phyloP scores from a whole-genome alignment of 2,329 filamentous ascomycete genomes.

The Cercospora janseana region DNA sequence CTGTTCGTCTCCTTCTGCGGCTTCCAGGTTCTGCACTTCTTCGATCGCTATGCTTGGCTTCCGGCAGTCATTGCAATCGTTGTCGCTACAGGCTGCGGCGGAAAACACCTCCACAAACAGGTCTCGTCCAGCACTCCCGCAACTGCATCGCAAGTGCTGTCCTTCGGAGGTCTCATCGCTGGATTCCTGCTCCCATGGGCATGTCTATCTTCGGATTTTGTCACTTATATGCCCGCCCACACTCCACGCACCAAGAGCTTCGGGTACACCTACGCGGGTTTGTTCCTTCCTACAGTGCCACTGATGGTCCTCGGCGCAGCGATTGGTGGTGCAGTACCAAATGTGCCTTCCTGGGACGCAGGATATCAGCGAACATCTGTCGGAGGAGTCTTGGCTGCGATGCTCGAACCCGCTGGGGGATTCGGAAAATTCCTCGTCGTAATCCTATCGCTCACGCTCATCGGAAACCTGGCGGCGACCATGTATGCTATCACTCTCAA shows the following conservation, averaged over 20 bases:
- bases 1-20: slow-evolving; percentile 63
- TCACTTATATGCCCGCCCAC: slow-evolving; percentile 44
- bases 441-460: slow-evolving; percentile 43
- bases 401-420: slow-evolving; percentile 42
- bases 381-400: slow-evolving; percentile 43
- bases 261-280: slow-evolving; percentile 40
- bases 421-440: slow-evolving; percentile 48
- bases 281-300: slow-evolving; percentile 37
- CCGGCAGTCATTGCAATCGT: slow-evolving; percentile 45
- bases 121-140: slow-evolving; percentile 44
- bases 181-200: slow-evolving; percentile 60
- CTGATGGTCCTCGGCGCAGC: slow-evolving; percentile 44
- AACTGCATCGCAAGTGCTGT: slow-evolving; percentile 38
- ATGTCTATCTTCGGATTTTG: slow-evolving; percentile 42
- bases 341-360: slow-evolving; percentile 33
- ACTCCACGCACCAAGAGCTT: slow-evolving; percentile 40
- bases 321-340: slow-evolving; percentile 41
- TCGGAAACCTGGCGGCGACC: slow-evolving; percentile 48
- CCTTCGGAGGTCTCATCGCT: slow-evolving; percentile 60
- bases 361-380: slow-evolving; percentile 41
- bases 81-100: slow-evolving; percentile 44
- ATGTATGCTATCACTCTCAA: slow-evolving; percentile 49
- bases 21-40: slow-evolving; percentile 48
- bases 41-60: slow-evolving; percentile 46
- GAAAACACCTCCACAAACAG: slow-evolving; percentile 47